Evolutionary conservation across 2,329 filamentous ascomycete species (phyloP).

Genomic region (Apiospora hydei): DNA sequence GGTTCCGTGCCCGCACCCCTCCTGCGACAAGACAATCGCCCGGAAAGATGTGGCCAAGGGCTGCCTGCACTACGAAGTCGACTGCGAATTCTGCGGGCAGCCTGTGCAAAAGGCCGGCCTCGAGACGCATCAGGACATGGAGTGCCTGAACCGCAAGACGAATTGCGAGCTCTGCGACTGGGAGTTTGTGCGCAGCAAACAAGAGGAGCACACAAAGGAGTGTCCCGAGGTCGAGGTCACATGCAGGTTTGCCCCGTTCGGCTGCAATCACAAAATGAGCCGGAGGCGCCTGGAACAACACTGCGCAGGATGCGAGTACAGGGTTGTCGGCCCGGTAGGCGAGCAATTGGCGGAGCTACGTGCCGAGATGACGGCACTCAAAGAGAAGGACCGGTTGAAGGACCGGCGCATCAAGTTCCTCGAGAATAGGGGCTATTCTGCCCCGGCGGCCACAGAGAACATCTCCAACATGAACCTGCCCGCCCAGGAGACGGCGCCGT

Average conservation of each 20-base stretch:
- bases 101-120: constrained; percentile 56
- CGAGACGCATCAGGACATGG: constrained; percentile 50
- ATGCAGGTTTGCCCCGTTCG: constrained; percentile 58
- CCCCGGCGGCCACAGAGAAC: constrained; percentile 33
- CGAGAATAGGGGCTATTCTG: constrained; percentile 44
- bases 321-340: constrained; percentile 58
- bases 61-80: constrained; percentile 61
- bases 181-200: constrained; percentile 51
- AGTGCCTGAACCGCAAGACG: constrained; percentile 55
- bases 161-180: constrained; percentile 58
- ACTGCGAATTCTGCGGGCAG: constrained; percentile 62
- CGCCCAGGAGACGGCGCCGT: constrained; percentile 39
- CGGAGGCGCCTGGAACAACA: constrained; percentile 54
- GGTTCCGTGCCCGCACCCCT: constrained; percentile 61
- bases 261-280: constrained; percentile 52
- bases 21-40: constrained; percentile 59
- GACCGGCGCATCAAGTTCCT: constrained; percentile 52
- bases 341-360: constrained; percentile 55
- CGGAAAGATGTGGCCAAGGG: constrained; percentile 58
- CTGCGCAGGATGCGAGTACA: constrained; percentile 57
- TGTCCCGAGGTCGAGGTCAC: constrained; percentile 50
- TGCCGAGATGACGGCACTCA: constrained; percentile 54
- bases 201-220: constrained; percentile 56
- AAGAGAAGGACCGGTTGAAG: constrained; percentile 48
- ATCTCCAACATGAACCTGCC: constrained; percentile 38